Evolutionary conservation across 2,329 filamentous ascomycete genomes (phyloP), one percentile per base, ranked within the genome.

Genomic region (Fusarium incarnatum): DNA sequence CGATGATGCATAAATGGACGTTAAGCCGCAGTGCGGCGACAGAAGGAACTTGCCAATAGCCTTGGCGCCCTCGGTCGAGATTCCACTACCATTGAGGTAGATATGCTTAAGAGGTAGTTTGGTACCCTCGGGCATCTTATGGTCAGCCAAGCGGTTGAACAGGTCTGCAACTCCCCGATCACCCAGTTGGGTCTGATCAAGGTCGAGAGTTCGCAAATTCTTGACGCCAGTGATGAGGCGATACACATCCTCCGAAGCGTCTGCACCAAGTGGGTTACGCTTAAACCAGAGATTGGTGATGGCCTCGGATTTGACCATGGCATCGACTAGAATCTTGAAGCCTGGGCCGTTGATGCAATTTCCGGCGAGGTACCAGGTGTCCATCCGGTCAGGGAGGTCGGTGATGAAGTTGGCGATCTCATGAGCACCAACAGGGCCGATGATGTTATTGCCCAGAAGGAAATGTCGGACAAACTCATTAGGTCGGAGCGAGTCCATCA

Each of bases 361-460:
- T 8, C 85, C 85, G 7, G 85, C 85, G 32, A 87, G 79, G 70
- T 87, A 87, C 85, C 85, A 87, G 32, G 85, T 87, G 56, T 86
- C 81, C 73, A 87, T 86, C 8, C 82, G 79, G 34, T 81, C 74
- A 6, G 85, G 85, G 48, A 80, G 77, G 22, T 83, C 80, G 15
- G 78, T 65, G 48, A 85, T 77, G 72, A 86, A 87, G 11, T 77
- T 72, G 30, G 83, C 79, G 58, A 86, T 83, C 41, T 80, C 81
- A 41, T 77, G 75, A 5, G 83, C 84, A 16, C 85, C 85, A 32
- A 79, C 76, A 0, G 83, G 82, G 7, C 85, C 85, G 66, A 87
- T 84, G 70, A 86, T 84, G 58, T 87, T 87, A 74, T 87, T 87
- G 11, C 85, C 85, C 40, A 87, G 77, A 48, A 87, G 76, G 71